Base-by-base conservation (phyloP, 176 grass and related monocot species). In the Pharus latifolius region DNA sequence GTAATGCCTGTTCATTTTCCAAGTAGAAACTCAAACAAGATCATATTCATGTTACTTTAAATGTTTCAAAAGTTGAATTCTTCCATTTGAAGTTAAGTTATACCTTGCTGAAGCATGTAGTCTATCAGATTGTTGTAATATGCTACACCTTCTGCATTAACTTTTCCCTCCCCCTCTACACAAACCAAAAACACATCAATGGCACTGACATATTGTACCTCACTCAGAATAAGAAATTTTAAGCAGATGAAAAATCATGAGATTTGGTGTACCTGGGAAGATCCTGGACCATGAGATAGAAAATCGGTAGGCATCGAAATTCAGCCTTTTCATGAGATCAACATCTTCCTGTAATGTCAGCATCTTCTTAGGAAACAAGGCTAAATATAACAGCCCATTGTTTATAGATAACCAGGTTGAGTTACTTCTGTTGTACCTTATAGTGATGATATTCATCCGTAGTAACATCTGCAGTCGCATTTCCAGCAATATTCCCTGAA, bases 221-320 rank as follows among this genome's bases (percentile, higher is more conserved):
- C 33, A 26, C 72, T 49, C 47, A 80, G 38, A 51, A 52, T 10
- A 26, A 24, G 34, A n/a, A n/a, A n/a, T n/a, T 33, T 37, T 9
- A 28, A 10, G 20, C 55, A 55, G 3, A 68, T 56, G 46, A 3
- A 55, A 44, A 25, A 55, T 30, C 3, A 40, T 30, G 6, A 49
- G 29, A 3, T 16, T 38, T 55, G 24, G 30, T 24, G 22, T 37
- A 85, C 83, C 76, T 56, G 83, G 83, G 30, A 91, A 87, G 62
- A 91, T 88, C 75, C 88, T 87, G 10, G 88, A 91, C 88, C 88
- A 91, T 29, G 88, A 91, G 65, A 91, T 91, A 56, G 88, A 91
- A 78, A 91, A 91, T 30, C 88, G 65, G 63, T 91, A 91, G 2
- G 80, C 88, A 51, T 91, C 88, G 4, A 91, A 91, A 77, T 91